These are phyloP conservation scores for Colletotrichum sublineola DNA, from an alignment of 2,329 filamentous ascomycete species.

Conservation along the genomic window DNA sequence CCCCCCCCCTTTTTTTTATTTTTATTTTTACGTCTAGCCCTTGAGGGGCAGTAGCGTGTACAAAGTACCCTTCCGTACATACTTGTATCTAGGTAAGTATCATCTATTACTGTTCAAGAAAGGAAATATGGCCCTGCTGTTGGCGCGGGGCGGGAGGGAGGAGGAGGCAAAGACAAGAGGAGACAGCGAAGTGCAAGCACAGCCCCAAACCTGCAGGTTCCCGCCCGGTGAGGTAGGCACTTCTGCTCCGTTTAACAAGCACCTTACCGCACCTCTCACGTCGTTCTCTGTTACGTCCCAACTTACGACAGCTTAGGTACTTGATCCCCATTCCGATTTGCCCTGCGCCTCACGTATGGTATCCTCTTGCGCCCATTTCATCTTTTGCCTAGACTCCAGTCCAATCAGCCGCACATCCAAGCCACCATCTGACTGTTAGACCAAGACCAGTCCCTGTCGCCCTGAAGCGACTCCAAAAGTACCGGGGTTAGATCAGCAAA, in stretches of 20 bases:
- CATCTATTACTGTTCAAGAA: too few species aligned
- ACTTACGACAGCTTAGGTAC: neutral
- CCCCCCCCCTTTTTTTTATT: too few species aligned
- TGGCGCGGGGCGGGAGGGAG: conserved; percentile 8
- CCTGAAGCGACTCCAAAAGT: conserved; percentile 9
- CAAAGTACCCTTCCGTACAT: neutral
- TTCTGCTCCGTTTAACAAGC: neutral
- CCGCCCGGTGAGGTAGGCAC: conserved; percentile 26
- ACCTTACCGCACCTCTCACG: neutral
- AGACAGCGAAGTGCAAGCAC: conserved; percentile 12
- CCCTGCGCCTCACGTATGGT: conserved; percentile 26
- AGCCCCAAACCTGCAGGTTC: conserved; percentile 41
- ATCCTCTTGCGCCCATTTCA: conserved; percentile 11
- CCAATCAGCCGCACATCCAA: conserved; percentile 24
- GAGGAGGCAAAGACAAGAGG: conserved; percentile 14
- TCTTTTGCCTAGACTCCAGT: conserved; percentile 1
- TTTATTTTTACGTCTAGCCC: conserved; percentile 10
- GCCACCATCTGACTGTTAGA: conserved; percentile 35
- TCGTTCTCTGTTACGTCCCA: neutral
- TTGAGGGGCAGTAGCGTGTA: conserved; percentile 19
- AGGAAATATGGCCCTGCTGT: neutral
- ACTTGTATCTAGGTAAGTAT: neutral
- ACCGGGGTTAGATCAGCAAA: conserved; percentile 2
- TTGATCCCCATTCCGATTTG: neutral
- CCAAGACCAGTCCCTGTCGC: conserved; percentile 32